Percentiles rank a stretch among this genome's conserved stretches.
These are phyloP conservation scores for Coemansia asiatica DNA, from an alignment of 192 early-diverging fungal genomes.

Conservation along the genomic window DNA sequence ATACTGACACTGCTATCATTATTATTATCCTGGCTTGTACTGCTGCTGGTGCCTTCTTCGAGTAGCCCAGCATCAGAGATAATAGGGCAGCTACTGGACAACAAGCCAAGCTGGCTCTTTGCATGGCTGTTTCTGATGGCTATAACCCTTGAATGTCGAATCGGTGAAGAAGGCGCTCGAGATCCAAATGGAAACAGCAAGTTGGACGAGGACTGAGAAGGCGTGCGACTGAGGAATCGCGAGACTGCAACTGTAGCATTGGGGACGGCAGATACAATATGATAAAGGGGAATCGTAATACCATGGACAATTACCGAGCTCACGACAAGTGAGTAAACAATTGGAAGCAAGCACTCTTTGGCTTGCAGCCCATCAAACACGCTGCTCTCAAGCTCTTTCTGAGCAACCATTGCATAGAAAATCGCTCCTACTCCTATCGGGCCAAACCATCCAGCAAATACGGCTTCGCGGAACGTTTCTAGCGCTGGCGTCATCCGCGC, in stretches of 20 bases:
- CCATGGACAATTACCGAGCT: conserved; percentile 80
- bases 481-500: conserved; percentile 65
- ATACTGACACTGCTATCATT: neutral
- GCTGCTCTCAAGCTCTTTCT: conserved; percentile 21
- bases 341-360: conserved; percentile 40
- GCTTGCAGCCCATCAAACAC: conserved; percentile 11
- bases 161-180: neutral
- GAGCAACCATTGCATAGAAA: conserved; percentile 55
- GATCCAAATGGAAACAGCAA: conserved; percentile 11
- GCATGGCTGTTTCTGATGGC: neutral
- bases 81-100: conserved; percentile 6
- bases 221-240: conserved; percentile 13
- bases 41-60: neutral
- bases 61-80: neutral
- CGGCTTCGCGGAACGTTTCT: conserved; percentile 65
- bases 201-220: conserved; percentile 13
- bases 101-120: neutral
- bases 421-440: conserved; percentile 71
- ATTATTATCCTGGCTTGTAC: neutral
- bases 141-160: neutral
- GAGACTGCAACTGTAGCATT: conserved; percentile 18
- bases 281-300: conserved; percentile 71
- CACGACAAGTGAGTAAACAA: conserved; percentile 70
- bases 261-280: conserved; percentile 18
- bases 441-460: conserved; percentile 87